phyloP scores from a whole-genome alignment of 2,329 filamentous ascomycete species.

The Byssoonygena ceratinophila region DNA sequence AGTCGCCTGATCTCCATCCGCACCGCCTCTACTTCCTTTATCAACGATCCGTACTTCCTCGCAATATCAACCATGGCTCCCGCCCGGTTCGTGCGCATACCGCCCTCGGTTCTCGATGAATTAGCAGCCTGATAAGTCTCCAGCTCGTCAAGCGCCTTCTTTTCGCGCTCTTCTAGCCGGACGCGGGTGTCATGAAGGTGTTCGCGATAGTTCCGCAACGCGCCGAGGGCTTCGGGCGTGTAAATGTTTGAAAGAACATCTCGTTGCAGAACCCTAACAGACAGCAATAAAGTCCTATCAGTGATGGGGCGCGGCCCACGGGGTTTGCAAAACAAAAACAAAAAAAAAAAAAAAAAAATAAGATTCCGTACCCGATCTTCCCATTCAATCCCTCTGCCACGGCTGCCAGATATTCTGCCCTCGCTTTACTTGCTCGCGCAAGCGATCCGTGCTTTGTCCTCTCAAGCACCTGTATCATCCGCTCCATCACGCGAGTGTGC shows the following conservation, averaged over 20 bases:
- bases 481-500: conserved; percentile 28
- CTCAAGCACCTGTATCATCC: conserved; percentile 32
- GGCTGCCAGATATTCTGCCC: conserved; percentile 31
- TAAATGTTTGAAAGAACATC: conserved; percentile 31
- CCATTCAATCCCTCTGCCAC: conserved; percentile 32
- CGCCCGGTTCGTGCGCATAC: conserved; percentile 1
- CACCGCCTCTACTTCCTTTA: conserved; percentile 30
- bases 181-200: conserved; percentile 25
- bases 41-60: conserved; percentile 30
- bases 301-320: too few relatives aligned
- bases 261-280: conserved; percentile 28
- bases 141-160: conserved; percentile 25
- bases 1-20: conserved; percentile 29
- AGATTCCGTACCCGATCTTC: conserved; percentile 28
- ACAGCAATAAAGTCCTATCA: background rate
- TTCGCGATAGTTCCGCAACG: conserved; percentile 26
- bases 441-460: conserved; percentile 32
- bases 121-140: conserved; percentile 28
- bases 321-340: too few relatives aligned
- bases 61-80: conserved; percentile 30
- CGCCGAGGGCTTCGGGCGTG: conserved; percentile 29
- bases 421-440: conserved; percentile 29
- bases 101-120: background rate
- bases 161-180: conserved; percentile 25
- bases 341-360: conserved; percentile 7